Evolutionary conservation across 75 land plant genomes (phyloP), one percentile per base, ranked within the genome.

Genomic region (Pinus tabuliformis): DNA sequence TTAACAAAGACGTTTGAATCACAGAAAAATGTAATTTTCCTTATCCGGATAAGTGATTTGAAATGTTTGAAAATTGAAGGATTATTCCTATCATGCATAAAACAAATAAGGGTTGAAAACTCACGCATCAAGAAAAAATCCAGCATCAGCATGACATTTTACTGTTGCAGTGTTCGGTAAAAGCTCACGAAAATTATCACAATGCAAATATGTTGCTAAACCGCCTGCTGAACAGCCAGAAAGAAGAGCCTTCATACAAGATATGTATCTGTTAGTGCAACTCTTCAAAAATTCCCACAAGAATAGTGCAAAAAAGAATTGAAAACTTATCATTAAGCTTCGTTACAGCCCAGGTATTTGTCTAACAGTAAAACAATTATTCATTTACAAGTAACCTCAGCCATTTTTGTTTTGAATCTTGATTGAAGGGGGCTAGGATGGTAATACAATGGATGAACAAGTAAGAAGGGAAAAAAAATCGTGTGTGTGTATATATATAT

Each of bases 221-320:
- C 97, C 97, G 1, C 97, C 97, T 72, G 95, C 95, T 28, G 97
- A 94, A 73, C 97, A 94, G n/a, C 97, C 97, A 30, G 91, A 87
- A 63, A 94, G 88, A 65, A 94, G 88, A 75, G 92, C 95, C 97
- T 94, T 83, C 30, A 89, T 21, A 60, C 62, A 49, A 49, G 54
- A 49, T 49, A 49, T 49, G 9, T 9, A 49, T 49, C 54, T 11
- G 3, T 77, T 66, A 14, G 57, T 54, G 56, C 26, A 78, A 18
- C 73, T 52, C 15, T 76, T 60, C 49, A 3, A 70, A 57, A 20
- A 13, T 16, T 49, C 5, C 8, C 3, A 5, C 71, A 30, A 58
- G 45, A 54, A 65, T 45, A 63, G 15, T 21, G 37, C 73, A 70
- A 36, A n/a, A 39, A 16, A 42, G 24, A 58, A 3, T 20, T 20